These are phyloP conservation scores for Phytophthora ramorum DNA, from an alignment of 352 stramenopile genomes.

Conservation along the genomic window DNA sequence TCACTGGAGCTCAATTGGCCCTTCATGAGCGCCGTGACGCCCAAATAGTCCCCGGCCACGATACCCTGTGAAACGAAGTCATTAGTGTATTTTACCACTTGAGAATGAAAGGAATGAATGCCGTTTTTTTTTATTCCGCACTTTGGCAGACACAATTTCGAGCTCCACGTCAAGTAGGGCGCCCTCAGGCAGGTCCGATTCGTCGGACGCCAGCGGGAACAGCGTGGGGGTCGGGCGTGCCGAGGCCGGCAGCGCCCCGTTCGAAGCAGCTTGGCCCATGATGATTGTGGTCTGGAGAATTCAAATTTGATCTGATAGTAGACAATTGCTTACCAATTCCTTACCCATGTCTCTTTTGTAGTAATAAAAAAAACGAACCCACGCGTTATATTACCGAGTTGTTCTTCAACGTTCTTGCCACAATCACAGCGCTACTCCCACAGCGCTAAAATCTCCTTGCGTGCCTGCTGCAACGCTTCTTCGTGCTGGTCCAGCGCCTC, in stretches of 20 bases:
- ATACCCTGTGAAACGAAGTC: slow-evolving; percentile 20
- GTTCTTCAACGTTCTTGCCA: neutral
- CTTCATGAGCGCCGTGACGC: slow-evolving; percentile 33
- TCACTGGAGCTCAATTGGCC: slow-evolving; percentile 45
- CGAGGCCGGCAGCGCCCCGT: neutral
- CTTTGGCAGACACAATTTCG: slow-evolving; percentile 45
- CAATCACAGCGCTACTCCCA: slow-evolving; percentile 16
- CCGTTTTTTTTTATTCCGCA: slow-evolving; percentile 17
- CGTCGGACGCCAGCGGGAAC: slow-evolving; percentile 27
- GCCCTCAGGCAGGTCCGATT: slow-evolving; percentile 23
- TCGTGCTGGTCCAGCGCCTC: slow-evolving; percentile 28
- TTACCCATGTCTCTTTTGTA: slow-evolving; percentile 7
- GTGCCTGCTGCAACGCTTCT: slow-evolving; percentile 13
- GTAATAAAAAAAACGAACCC: slow-evolving; percentile 7
- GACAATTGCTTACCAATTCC: slow-evolving; percentile 12
- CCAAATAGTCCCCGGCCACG: slow-evolving; percentile 40
- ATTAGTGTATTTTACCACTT: slow-evolving; percentile 1
- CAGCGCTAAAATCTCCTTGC: slow-evolving; percentile 34
- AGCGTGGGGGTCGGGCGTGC: slow-evolving; percentile 11
- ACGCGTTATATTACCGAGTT: neutral
- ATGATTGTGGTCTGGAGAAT: neutral
- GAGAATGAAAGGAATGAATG: neutral
- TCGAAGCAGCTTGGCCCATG: slow-evolving; percentile 42
- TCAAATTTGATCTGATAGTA: slow-evolving; percentile 9
- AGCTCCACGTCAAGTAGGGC: slow-evolving; percentile 43